Conservation (phyloP, 306 rosid genomes). For the Crotalaria pallida region DNA sequence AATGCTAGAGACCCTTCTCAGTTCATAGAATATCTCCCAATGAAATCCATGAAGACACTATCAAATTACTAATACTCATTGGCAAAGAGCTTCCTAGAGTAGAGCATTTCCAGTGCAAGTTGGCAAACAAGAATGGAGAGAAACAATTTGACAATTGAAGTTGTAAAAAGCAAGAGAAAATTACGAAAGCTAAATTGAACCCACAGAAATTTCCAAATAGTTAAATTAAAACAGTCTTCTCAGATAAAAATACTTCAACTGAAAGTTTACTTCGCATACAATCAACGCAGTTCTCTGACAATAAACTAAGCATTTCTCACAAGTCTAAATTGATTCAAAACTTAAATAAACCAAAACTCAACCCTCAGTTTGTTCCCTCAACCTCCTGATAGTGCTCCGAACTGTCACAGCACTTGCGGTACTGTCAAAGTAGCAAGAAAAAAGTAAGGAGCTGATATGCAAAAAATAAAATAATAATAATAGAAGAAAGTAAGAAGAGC, state of each 20-base stretch:
- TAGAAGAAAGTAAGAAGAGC: background rate
- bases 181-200: background rate
- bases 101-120: background rate
- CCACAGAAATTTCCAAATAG: background rate
- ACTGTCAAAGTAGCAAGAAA: conserved; percentile 33
- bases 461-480: background rate
- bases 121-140: background rate
- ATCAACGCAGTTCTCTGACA: background rate
- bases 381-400: conserved; percentile 57
- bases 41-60: too few species aligned
- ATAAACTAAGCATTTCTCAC: background rate
- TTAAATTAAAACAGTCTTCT: background rate
- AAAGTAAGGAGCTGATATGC: background rate
- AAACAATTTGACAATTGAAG: background rate
- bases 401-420: conserved; percentile 89
- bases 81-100: background rate
- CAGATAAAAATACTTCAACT: background rate
- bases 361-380: conserved; percentile 51
- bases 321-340: background rate
- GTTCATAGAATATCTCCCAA: too few species aligned
- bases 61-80: too few species aligned
- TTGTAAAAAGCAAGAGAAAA: background rate
- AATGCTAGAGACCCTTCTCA: too few species aligned
- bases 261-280: background rate
- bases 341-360: conserved; percentile 17